A percentile compares a stretch with the other conserved stretches of the same genome.
These are phyloP conservation scores for Debaryomyces coudertii DNA, from an alignment of 1,139 yeast genomes.

Conservation along the genomic window DNA sequence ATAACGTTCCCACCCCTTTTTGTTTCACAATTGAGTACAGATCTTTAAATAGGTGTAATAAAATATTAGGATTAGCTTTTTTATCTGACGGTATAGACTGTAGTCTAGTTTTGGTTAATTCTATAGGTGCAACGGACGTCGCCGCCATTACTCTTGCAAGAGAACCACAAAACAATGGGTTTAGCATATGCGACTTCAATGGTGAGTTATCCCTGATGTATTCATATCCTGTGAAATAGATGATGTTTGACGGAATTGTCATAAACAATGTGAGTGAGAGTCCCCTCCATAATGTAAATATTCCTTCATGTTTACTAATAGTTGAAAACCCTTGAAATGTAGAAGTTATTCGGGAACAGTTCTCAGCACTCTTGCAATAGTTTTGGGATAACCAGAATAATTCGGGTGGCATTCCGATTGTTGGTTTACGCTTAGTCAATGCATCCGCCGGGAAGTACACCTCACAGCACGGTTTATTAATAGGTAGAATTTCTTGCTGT, in stretches of 20 bases:
- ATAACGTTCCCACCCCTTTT: slow-evolving; percentile 68
- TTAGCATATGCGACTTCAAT: slow-evolving; percentile 49
- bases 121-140: slow-evolving; percentile 84
- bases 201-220: slow-evolving; percentile 78
- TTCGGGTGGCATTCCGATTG: slow-evolving; percentile 20
- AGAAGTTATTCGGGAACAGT: slow-evolving; percentile 47
- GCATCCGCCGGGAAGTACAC: slow-evolving; percentile 13
- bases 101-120: slow-evolving; percentile 80
- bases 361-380: slow-evolving; percentile 38
- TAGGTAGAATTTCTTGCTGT: slow-evolving; percentile 73
- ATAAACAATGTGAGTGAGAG: slow-evolving; percentile 78
- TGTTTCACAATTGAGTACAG: slow-evolving; percentile 53
- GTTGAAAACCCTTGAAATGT: slow-evolving; percentile 74
- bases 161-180: slow-evolving; percentile 86
- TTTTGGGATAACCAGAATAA: slow-evolving; percentile 48
- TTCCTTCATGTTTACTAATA: slow-evolving; percentile 74
- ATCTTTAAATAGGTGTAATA: slow-evolving; percentile 57
- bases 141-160: slow-evolving; percentile 85
- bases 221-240: slow-evolving; percentile 94
- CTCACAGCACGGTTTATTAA: slow-evolving; percentile 33
- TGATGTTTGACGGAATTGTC: slow-evolving; percentile 93
- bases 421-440: slow-evolving; percentile 5
- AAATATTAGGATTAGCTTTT: slow-evolving; percentile 37
- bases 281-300: slow-evolving; percentile 85
- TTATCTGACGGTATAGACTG: slow-evolving; percentile 72